Evolutionary conservation across 345 rosid species (phyloP).

Genomic region (Populus davidiana): DNA sequence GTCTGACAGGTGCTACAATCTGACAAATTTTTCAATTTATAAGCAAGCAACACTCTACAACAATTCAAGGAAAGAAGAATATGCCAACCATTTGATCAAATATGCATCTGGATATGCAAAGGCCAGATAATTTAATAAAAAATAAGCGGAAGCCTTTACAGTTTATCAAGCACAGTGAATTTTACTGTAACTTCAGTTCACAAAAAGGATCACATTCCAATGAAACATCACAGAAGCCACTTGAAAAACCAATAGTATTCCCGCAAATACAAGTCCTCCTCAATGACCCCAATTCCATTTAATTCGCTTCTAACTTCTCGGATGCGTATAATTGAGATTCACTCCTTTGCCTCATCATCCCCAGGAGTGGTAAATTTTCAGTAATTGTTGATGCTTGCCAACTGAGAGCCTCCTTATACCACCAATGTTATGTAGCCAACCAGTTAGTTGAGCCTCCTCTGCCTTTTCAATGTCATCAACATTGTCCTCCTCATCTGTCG

Average conservation of each 20-base stretch:
- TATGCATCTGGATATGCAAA: not conserved
- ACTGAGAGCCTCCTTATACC: not conserved
- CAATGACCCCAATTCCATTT: not conserved
- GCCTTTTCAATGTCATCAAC: slow-evolving; percentile 17
- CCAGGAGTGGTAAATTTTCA: not conserved
- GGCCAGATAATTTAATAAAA: not conserved
- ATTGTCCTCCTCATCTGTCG: slow-evolving; percentile 20
- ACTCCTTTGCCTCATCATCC: not conserved
- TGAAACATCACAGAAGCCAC: not conserved
- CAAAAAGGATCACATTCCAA: not conserved
- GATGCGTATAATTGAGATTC: not conserved
- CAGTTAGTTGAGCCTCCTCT: slow-evolving; percentile 15
- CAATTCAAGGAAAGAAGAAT: not conserved
- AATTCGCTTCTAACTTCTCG: not conserved
- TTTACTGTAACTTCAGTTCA: not conserved
- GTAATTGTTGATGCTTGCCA: not conserved
- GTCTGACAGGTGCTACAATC: not conserved
- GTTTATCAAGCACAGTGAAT: not conserved
- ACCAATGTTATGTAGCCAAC: slow-evolving; percentile 6
- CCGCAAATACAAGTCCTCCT: not conserved
- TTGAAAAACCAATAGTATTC: not conserved
- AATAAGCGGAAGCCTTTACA: not conserved
- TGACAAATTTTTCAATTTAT: no score
- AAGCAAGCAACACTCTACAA: not conserved
- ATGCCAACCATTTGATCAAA: not conserved